Base-by-base conservation (phyloP, 2,329 filamentous ascomycete genomes). In the Fusarium cyanostomum region DNA sequence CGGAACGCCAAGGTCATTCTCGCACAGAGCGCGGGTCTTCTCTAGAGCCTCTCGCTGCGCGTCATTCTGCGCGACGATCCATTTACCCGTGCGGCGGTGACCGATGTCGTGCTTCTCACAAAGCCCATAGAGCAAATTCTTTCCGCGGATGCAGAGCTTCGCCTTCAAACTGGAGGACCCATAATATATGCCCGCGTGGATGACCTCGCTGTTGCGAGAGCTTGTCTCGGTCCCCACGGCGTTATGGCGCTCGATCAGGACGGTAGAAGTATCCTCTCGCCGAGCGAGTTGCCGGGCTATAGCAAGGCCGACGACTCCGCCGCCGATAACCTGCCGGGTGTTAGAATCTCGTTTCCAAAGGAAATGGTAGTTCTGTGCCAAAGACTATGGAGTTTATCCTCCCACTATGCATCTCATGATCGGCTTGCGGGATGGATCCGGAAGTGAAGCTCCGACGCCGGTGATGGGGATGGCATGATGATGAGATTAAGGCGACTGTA, bases 171-270 rank as follows among this genome's bases (percentile, higher is more conserved):
- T 89, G 35, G 79, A 77, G 7, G 82, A 74, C 13, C 91, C 92
- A 77, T 97, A 97, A 83, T 97, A 98, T 64, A 98, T 84, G 12
- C 95, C 95, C 1, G 92, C 95, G 75, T 99, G 95, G 69, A 99
- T 96, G 52, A 98, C 94, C 84, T 98, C 94, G 72, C 91, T 94
- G 80, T 97, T 97, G 67, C 94, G 89, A 65, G 90, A 92, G 62
- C 90, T 94, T 1, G 93, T 97, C 79, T 97, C 94, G 26, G 88
- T 94, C 45, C 94, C 94, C 24, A 91, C 83, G 46, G 84, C 82
- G 18, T 82, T 77, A 80, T 97, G 91, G 24, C 91, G 87, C 77
- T 97, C 94, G 2, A 97, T 86, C 51, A 97, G 81, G 11, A 97
- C 82, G 0, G 92, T 94, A 3, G 86, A 86, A 7, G 84, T 82